Evolutionary conservation across 805 yeast genomes (phyloP).

Genomic region (Candida chilensis): DNA sequence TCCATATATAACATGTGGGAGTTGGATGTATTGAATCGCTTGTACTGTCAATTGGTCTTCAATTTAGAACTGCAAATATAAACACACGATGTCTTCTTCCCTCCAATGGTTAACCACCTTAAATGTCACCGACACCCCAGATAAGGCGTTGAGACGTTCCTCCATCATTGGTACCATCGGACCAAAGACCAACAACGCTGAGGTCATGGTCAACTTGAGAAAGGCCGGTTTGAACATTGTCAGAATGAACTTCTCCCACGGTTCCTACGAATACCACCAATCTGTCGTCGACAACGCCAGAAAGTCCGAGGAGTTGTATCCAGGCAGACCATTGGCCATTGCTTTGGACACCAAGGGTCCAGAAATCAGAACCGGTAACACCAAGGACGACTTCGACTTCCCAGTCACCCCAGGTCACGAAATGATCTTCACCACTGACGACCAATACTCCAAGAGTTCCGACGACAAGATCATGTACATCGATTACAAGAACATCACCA

Average conservation of each 20-base stretch:
- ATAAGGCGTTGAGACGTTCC: constrained; percentile 79
- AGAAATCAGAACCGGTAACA: constrained; percentile 98
- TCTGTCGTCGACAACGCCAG: constrained; percentile 93
- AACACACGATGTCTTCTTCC: constrained; percentile 26
- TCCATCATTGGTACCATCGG: constrained; percentile 99
- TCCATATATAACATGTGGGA: too few species aligned
- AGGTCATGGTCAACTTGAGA: constrained; percentile 76
- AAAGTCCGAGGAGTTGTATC: constrained; percentile 81
- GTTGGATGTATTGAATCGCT: too few species aligned
- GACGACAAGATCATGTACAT: constrained; percentile 80
- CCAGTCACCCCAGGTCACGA: constrained; percentile 81
- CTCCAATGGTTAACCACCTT: constrained; percentile 80
- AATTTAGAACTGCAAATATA: too few species aligned
- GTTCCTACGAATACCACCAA: constrained; percentile 96
- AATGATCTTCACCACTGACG: constrained; percentile 91
- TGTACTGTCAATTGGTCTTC: too few species aligned
- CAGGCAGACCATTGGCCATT: constrained; percentile 96
- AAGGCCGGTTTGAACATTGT: constrained; percentile 97
- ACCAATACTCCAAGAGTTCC: constrained; percentile 57
- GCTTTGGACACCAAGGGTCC: constrained; percentile 99
- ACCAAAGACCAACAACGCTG: constrained; percentile 92
- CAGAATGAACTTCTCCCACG: constrained; percentile 99
- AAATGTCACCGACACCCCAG: constrained; percentile 67
- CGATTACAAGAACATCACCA: constrained; percentile 95
- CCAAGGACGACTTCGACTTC: constrained; percentile 69